Conservation (phyloP, 2,329 filamentous ascomycete species). For the Neoascochyta sp. region DNA sequence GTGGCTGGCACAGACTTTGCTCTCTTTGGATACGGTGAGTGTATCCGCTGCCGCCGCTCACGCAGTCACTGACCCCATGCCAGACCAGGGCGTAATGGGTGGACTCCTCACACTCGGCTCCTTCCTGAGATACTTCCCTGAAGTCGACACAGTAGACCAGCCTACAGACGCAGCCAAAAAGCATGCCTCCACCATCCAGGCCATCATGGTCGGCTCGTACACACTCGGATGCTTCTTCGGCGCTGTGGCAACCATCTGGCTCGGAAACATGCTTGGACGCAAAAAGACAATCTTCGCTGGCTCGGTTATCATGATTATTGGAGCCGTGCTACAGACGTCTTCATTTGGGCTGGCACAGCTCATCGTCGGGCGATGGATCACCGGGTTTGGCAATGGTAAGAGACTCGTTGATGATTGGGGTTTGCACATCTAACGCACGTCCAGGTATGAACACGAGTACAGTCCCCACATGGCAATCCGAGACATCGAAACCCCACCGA, state of each 20-base stretch:
- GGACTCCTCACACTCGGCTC: constrained; percentile 63
- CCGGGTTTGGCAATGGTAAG: constrained; percentile 48
- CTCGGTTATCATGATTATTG: constrained; percentile 55
- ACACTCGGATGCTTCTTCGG: constrained; percentile 46
- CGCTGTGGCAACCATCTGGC: constrained; percentile 43
- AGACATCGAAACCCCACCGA: constrained; percentile 46
- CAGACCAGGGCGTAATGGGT: constrained; percentile 55
- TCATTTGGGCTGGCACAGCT: constrained; percentile 47
- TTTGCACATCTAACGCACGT: background rate
- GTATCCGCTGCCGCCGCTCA: constrained; percentile 22
- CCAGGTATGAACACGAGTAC: constrained; percentile 30
- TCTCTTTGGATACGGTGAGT: constrained; percentile 60
- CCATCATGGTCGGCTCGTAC: constrained; percentile 38
- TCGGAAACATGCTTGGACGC: constrained; percentile 58
- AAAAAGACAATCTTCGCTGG: constrained; percentile 59
- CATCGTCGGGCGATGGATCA: constrained; percentile 50
- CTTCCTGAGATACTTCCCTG: constrained; percentile 50
- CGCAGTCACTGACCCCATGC: background rate
- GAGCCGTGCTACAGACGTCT: constrained; percentile 56
- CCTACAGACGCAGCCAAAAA: constrained; percentile 29
- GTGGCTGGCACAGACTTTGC: constrained; percentile 71
- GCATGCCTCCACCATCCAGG: constrained; percentile 43
- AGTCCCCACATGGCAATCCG: constrained; percentile 47
- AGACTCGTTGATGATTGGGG: constrained; percentile 15
- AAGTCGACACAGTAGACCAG: constrained; percentile 40